Percentiles rank a stretch among this genome's conserved stretches.
Evolutionary conservation across 352 stramenopile species (phyloP).

Genomic region (Phytophthora macrochlamydospora): DNA sequence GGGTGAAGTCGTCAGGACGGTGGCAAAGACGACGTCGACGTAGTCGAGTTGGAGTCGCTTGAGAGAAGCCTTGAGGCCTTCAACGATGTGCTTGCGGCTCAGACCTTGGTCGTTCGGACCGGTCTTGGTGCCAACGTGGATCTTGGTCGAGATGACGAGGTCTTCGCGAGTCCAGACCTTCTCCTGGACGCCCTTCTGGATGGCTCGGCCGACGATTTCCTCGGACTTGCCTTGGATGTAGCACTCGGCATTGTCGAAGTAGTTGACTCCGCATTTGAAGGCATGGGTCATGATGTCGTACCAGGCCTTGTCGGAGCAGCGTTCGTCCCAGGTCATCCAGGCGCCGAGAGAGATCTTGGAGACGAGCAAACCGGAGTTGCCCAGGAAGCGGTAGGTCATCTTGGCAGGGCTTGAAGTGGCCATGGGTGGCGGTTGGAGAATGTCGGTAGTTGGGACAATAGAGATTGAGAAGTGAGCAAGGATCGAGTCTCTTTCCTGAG

Average conservation of each 20-base stretch:
- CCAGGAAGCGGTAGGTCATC: conserved; percentile 45
- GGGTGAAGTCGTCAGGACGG: conserved; percentile 39
- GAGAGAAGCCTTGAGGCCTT: conserved; percentile 40
- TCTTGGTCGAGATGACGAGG: conserved; percentile 57
- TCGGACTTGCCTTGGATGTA: conserved; percentile 42
- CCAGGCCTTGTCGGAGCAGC: conserved; percentile 18
- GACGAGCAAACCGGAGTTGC: conserved; percentile 38
- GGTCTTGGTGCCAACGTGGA: conserved; percentile 34
- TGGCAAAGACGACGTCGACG: conserved; percentile 61
- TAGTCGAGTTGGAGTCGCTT: conserved; percentile 37
- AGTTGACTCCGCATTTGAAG: conserved; percentile 49
- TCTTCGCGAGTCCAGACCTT: conserved; percentile 40
- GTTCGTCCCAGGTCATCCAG: conserved; percentile 30
- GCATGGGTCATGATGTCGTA: conserved; percentile 42
- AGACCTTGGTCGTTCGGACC: conserved; percentile 27
- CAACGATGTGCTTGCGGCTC: conserved; percentile 36
- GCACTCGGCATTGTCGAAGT: conserved; percentile 51
- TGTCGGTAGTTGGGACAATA: not conserved
- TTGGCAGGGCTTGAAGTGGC: conserved; percentile 8
- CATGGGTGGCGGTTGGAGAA: conserved; percentile 5
- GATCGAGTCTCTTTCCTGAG: not conserved
- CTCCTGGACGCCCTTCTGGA: conserved; percentile 41
- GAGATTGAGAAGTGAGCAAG: not conserved
- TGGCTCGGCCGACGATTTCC: conserved; percentile 37
- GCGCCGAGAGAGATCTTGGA: conserved; percentile 41